Percentiles rank a stretch among this genome's conserved stretches.
These are phyloP conservation scores for Ophiostoma australiae DNA, from an alignment of 2,329 filamentous ascomycete species.

Conservation along the genomic window DNA sequence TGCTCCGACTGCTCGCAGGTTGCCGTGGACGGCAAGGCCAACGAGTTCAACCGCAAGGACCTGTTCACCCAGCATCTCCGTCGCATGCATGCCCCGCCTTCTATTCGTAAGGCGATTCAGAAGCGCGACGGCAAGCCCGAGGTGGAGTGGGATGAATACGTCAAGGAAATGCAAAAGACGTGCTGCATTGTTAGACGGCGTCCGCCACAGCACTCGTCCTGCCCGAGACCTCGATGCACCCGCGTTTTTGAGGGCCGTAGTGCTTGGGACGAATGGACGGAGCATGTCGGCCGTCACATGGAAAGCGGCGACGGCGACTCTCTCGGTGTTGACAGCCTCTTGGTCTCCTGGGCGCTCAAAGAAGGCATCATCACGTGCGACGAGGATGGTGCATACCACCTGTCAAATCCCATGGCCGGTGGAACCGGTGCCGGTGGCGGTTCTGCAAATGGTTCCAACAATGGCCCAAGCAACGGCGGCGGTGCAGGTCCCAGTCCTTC, in stretches of 20 bases:
- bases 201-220: conserved; percentile 67
- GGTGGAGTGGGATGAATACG: conserved; percentile 58
- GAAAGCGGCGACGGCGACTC: conserved; percentile 62
- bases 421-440: conserved; percentile 23
- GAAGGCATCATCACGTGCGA: conserved; percentile 58
- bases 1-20: conserved; percentile 57
- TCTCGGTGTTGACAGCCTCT: conserved; percentile 53
- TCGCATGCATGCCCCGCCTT: conserved; percentile 79
- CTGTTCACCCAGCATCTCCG: conserved; percentile 91
- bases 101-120: conserved; percentile 53
- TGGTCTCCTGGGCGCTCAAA: conserved; percentile 59
- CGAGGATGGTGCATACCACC: conserved; percentile 52
- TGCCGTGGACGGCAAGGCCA: conserved; percentile 52
- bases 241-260: conserved; percentile 64
- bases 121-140: conserved; percentile 57
- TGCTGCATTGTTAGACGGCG: conserved; percentile 67
- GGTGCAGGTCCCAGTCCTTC: conserved; percentile 6
- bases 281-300: conserved; percentile 86
- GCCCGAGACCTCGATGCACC: conserved; percentile 66
- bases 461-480: neutral
- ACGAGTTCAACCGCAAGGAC: conserved; percentile 89
- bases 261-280: conserved; percentile 86
- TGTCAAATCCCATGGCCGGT: conserved; percentile 36
- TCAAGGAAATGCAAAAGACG: conserved; percentile 65
- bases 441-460: neutral